These are phyloP conservation scores for Neoascochyta sp. DNA, from an alignment of 2,329 filamentous ascomycete species.

Conservation along the genomic window DNA sequence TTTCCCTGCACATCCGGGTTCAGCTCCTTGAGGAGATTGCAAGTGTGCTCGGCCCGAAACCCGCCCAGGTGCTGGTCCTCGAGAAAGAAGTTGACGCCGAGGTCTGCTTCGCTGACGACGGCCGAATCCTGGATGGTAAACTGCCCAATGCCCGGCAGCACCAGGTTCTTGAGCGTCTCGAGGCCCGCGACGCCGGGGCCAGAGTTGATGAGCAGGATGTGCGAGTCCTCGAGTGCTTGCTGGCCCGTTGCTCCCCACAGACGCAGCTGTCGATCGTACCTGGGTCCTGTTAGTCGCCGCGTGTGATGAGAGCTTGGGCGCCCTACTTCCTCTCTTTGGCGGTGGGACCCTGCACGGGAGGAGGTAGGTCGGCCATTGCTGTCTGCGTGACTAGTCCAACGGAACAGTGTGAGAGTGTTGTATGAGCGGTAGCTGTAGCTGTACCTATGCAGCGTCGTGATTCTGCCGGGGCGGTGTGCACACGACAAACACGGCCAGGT, in stretches of 20 bases:
- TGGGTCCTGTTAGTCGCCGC: slow-evolving; percentile 36
- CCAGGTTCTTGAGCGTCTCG: slow-evolving; percentile 94
- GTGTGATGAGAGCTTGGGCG: slow-evolving; percentile 2
- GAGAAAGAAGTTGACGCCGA: slow-evolving; percentile 96
- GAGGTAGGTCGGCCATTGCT: slow-evolving; percentile 40
- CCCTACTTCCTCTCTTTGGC: slow-evolving; percentile 51
- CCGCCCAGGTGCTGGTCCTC: slow-evolving; percentile 74
- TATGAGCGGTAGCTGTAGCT: slow-evolving; percentile 3
- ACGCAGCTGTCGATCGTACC: slow-evolving; percentile 89
- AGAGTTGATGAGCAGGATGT: slow-evolving; percentile 86
- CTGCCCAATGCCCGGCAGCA: slow-evolving; percentile 82
- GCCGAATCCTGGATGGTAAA: slow-evolving; percentile 88
- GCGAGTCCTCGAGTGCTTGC: slow-evolving; percentile 81
- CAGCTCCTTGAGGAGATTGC: slow-evolving; percentile 74
- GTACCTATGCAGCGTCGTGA: slow-evolving; percentile 7
- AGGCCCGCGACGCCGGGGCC: slow-evolving; percentile 82
- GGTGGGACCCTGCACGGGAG: slow-evolving; percentile 41
- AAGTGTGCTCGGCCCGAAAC: slow-evolving; percentile 72
- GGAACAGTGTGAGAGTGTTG: slow-evolving; percentile 1
- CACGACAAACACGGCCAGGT: slow-evolving; percentile 2
- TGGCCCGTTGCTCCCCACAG: slow-evolving; percentile 94
- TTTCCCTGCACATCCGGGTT: slow-evolving; percentile 87
- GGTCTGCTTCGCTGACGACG: slow-evolving; percentile 71
- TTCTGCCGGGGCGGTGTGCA: slow-evolving; percentile 10
- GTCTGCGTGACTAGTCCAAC: neutral